Evolutionary conservation across 805 yeast genomes (phyloP), one percentile per base, ranked within the genome.

Genomic region (Candida vaughaniae): DNA sequence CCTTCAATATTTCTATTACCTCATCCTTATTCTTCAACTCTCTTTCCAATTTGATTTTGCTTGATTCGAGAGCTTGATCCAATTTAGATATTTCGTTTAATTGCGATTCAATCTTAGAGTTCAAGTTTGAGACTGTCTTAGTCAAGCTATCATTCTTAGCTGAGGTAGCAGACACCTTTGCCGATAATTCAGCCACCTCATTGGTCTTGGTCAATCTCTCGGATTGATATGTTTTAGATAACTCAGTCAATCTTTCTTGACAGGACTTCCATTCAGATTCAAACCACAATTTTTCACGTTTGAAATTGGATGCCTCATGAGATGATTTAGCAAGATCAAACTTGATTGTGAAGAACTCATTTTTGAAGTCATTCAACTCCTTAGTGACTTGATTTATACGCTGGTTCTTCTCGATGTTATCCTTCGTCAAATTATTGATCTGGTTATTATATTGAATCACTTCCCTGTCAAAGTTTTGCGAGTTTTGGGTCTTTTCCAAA

Each of bases 21-120:
- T 84, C 77, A 33, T 81, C 81, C 55, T 82, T 86, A 30, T 77
- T 59, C 2, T 76, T 44, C 4, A 62, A 33, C 37, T 68, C 71
- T 35, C 55, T 60, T n/a, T 55, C 39, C 14, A 58, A 51, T 28
- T 57, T 56, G 8, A 58, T 55, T 60, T 80, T 72, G 51, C 82
- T 89, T 22, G 72, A 71, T 29, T 61, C 62, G 20, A 46, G 47
- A 20, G 53, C 50, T 11, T 58, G 51, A 30, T 52, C 57, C 20
- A 56, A 38, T 8, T 50, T 50, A 1, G 56, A 41, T 6, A 41
- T 44, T 25, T 52, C 38, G 5, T 49, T 32, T 3, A 53, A 35
- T 26, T 51, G 53, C n/a, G 41, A 34, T 34, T 66, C 70, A 12
- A 55, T 35, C 18, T 69, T 62, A 45, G 71, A 77, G 16, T 69